Base-by-base conservation (phyloP, 495 filamentous ascomycete genomes). In the Penicillium mononematosum region DNA sequence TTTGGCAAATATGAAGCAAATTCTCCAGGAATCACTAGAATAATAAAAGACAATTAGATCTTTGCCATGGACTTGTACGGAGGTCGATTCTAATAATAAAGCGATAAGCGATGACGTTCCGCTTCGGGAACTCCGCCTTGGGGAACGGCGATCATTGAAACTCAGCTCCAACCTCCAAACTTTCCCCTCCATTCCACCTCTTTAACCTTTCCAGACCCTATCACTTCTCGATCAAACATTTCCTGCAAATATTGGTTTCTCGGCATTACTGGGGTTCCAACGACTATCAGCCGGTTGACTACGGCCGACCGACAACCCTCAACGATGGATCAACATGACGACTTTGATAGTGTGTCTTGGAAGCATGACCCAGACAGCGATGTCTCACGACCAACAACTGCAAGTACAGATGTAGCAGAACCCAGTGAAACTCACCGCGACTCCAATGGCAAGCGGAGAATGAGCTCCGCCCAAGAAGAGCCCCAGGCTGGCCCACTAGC, bases 271-370 rank as follows among this genome's bases (percentile, higher is more conserved):
- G 32, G 53, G 50, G 34, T 8, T 42, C 14, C 20, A 19, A 56
- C 36, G 34, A 50, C 20, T 34, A 29, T 53, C 52, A 53, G 60
- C 44, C 57, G 63, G 62, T 49, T 59, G 45, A 58, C 43, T 54
- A 62, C 55, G 50, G 62, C 50, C 51, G 54, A 58, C 55, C 55
- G 52, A 61, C 45, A 46, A 58, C 48, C 59, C 65, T 67, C 69
- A 65, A 65, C 74, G 57, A 80, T 77, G 75, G 75, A 77, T 60
- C 67, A 78, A 64, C 71, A 84, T 69, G 79, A 80, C 68, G 81
- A 84, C 65, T 84, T 84, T 60, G 81, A 84, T 56, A 82, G 68
- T 60, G 81, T 84, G 62, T 82, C 80, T 51, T 84, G 81, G 81
- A 73, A 76, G 52, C 79, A 83, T 51, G 77, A 79, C 19, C 66